Evolutionary conservation across 176 grass and related monocot species (phyloP).

Genomic region (Chloris gayana): DNA sequence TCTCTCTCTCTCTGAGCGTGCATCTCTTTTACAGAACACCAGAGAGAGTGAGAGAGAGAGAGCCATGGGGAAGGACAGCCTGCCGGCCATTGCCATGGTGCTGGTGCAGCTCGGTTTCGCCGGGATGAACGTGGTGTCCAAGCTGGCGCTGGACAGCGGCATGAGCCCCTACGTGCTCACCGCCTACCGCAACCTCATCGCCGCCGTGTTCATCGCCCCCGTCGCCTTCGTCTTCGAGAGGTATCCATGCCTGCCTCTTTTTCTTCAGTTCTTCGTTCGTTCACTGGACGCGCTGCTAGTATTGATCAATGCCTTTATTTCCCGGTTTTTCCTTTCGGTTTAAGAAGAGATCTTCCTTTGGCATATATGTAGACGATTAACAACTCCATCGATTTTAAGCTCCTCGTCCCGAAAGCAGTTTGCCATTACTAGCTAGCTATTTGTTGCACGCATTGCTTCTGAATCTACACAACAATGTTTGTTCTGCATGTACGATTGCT

Average conservation of each 20-base stretch:
- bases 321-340: no score
- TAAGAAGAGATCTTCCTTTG: background rate
- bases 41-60: background rate
- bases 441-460: constrained; percentile 10
- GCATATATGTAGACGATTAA: background rate
- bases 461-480: constrained; percentile 18
- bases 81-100: constrained; percentile 72
- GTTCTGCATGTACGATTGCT: background rate
- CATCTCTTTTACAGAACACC: background rate
- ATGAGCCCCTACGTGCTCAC: constrained; percentile 95
- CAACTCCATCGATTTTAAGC: background rate
- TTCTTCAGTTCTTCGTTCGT: no score
- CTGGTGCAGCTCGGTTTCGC: constrained; percentile 82
- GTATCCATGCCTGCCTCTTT: background rate
- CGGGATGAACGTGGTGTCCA: constrained; percentile 83
- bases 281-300: no score
- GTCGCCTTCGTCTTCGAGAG: constrained; percentile 63
- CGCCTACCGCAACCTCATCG: constrained; percentile 90
- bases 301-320: no score
- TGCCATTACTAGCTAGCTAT: background rate
- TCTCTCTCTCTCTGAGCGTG: background rate
- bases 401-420: background rate
- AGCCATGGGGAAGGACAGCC: constrained; percentile 49
- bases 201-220: constrained; percentile 69
- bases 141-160: constrained; percentile 86